Evolutionary conservation across 2,329 filamentous ascomycete species (phyloP).

Genomic region (Xylariaceae sp.): DNA sequence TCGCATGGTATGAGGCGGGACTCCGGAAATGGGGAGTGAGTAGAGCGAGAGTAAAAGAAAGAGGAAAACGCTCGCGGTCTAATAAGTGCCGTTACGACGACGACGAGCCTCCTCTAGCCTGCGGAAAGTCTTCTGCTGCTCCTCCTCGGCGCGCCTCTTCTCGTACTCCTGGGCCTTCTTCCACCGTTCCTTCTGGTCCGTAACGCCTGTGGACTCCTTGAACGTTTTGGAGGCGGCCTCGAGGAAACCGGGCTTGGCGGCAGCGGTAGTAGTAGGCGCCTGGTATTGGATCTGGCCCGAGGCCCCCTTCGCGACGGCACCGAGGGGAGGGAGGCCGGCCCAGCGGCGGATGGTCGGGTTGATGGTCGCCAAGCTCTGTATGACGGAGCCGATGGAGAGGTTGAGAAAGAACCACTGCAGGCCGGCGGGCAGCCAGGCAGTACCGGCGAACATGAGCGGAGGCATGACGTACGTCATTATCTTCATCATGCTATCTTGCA

Average conservation of each 20-base stretch:
- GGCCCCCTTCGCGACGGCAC: background rate
- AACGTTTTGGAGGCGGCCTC: background rate
- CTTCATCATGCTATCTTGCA: slow-evolving; percentile 35
- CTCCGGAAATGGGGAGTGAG: no score
- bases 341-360: slow-evolving; percentile 36
- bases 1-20: no score
- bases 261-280: slow-evolving; percentile 2
- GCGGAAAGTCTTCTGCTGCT: slow-evolving; percentile 36
- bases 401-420: slow-evolving; percentile 46
- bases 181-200: slow-evolving; percentile 18
- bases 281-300: slow-evolving; percentile 6
- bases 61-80: no score
- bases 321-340: slow-evolving; percentile 34
- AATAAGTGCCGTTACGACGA: slow-evolving; percentile 7
- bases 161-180: slow-evolving; percentile 28
- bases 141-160: slow-evolving; percentile 23
- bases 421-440: slow-evolving; percentile 42
- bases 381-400: slow-evolving; percentile 29
- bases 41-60: no score
- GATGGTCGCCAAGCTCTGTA: slow-evolving; percentile 35
- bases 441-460: slow-evolving; percentile 39
- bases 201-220: slow-evolving; percentile 11
- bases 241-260: slow-evolving; percentile 5
- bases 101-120: slow-evolving; percentile 23
- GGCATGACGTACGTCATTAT: slow-evolving; percentile 40